A percentile compares a stretch with the other conserved stretches of the same genome.
phyloP scores from a whole-genome alignment of 2,329 filamentous ascomycete species.

The Colletotrichum karsti region DNA sequence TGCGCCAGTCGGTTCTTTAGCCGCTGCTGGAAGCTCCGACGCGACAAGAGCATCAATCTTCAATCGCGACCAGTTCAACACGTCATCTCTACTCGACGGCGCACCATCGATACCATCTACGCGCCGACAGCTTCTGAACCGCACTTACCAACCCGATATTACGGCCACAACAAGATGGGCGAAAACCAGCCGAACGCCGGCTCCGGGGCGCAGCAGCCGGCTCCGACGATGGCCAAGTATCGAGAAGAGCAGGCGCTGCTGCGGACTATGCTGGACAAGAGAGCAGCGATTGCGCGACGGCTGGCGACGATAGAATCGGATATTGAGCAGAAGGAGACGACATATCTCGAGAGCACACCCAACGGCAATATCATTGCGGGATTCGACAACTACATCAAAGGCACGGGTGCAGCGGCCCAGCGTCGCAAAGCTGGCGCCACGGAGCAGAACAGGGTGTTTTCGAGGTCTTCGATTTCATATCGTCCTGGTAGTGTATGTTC shows the following conservation, averaged over 20 bases:
- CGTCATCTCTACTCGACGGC: neutral
- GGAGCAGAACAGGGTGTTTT: conserved; percentile 80
- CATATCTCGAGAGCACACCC: conserved; percentile 90
- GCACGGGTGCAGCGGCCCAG: conserved; percentile 70
- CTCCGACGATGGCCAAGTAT: conserved; percentile 54
- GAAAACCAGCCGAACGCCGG: conserved; percentile 24
- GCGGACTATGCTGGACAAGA: conserved; percentile 56
- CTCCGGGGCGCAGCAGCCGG: conserved; percentile 32
- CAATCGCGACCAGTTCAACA: neutral
- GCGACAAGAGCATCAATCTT: neutral
- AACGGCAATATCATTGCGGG: conserved; percentile 96
- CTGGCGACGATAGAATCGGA: conserved; percentile 70
- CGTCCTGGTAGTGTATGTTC: conserved; percentile 44
- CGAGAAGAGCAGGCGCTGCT: conserved; percentile 59
- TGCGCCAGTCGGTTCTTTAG: neutral
- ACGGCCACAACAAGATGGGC: conserved; percentile 9
- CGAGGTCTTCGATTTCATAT: conserved; percentile 70
- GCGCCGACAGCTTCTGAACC: neutral
- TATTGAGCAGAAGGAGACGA: conserved; percentile 84
- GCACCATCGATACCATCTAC: conserved; percentile 7
- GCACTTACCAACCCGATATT: neutral
- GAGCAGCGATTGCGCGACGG: conserved; percentile 40
- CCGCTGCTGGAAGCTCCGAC: conserved; percentile 7
- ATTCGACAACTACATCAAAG: conserved; percentile 99
- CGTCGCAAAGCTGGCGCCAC: conserved; percentile 71